phyloP scores from a whole-genome alignment of 305 asterid genomes.

The Fraxinus sp. region DNA sequence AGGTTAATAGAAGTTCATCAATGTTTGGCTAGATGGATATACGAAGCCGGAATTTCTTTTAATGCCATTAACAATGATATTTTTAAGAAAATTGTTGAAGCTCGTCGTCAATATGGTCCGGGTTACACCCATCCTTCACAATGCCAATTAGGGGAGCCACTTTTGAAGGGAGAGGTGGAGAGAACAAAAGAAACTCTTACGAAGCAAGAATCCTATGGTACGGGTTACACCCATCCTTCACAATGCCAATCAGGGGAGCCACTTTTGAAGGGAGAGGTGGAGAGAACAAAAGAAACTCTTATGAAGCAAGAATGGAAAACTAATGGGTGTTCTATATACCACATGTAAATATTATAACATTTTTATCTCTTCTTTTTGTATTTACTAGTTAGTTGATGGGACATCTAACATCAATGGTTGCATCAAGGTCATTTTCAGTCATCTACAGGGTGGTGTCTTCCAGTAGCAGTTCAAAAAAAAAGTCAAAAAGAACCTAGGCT shows the following conservation, averaged over 20 bases:
- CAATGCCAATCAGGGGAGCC: background rate
- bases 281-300: background rate
- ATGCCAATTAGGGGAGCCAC: background rate
- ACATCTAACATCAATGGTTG: background rate
- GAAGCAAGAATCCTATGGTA: background rate
- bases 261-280: background rate
- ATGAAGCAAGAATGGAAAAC: background rate
- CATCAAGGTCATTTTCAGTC: background rate
- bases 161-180: background rate
- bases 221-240: background rate
- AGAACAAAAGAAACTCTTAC: background rate
- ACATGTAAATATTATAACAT: background rate
- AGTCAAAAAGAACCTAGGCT: background rate
- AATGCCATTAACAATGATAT: background rate
- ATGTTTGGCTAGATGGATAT: background rate
- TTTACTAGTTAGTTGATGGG: background rate
- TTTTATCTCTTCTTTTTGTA: background rate
- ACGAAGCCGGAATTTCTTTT: background rate
- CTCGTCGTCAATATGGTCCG: background rate
- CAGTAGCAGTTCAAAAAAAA: background rate
- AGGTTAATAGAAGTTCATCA: background rate
- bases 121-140: background rate
- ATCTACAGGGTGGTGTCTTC: background rate
- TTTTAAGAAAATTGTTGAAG: background rate
- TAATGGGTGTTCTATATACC: background rate